Conservation (phyloP, 306 rosid genomes). For the Rosa persica region DNA sequence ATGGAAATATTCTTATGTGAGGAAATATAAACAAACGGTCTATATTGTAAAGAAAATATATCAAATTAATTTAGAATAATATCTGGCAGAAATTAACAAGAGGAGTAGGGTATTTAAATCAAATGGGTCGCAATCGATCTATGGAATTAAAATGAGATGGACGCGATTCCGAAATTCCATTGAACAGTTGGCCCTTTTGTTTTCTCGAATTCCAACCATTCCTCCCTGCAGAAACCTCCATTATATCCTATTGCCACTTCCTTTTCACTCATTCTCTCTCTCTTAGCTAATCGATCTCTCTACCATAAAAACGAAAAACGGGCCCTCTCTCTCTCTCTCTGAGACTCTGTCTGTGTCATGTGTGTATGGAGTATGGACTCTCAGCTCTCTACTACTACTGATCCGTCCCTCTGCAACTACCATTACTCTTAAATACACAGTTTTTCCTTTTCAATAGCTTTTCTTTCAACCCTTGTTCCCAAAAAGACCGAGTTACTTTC, state of each 20-base stretch:
- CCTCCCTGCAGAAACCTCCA: slow-evolving; percentile 49
- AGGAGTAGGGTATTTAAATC: slow-evolving; percentile 37
- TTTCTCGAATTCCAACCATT: slow-evolving; percentile 64
- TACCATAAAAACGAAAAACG: slow-evolving; percentile 33
- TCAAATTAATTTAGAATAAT: slow-evolving; percentile 6
- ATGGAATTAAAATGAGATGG: background rate
- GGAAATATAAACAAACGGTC: slow-evolving; percentile 22
- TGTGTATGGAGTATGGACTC: background rate
- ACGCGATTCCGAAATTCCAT: slow-evolving; percentile 55
- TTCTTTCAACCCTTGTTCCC: slow-evolving; percentile 54
- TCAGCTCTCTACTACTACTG: background rate
- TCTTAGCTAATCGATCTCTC: slow-evolving; percentile 2
- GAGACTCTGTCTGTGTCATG: background rate
- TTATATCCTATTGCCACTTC: slow-evolving; percentile 27
- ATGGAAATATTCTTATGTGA: slow-evolving; percentile 56
- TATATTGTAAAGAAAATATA: background rate
- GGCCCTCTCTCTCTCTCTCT: slow-evolving; percentile 18
- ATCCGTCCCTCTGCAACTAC: slow-evolving; percentile 27
- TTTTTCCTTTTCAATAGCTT: slow-evolving; percentile 62
- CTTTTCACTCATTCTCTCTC: slow-evolving; percentile 23
- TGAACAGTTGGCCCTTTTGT: slow-evolving; percentile 53
- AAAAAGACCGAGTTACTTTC: slow-evolving; percentile 32
- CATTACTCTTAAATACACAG: slow-evolving; percentile 48
- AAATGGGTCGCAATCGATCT: slow-evolving; percentile 48
- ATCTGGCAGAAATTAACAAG: slow-evolving; percentile 31